Evolutionary conservation across 805 yeast genomes (phyloP).

Genomic region (Suhomyces prunicola): DNA sequence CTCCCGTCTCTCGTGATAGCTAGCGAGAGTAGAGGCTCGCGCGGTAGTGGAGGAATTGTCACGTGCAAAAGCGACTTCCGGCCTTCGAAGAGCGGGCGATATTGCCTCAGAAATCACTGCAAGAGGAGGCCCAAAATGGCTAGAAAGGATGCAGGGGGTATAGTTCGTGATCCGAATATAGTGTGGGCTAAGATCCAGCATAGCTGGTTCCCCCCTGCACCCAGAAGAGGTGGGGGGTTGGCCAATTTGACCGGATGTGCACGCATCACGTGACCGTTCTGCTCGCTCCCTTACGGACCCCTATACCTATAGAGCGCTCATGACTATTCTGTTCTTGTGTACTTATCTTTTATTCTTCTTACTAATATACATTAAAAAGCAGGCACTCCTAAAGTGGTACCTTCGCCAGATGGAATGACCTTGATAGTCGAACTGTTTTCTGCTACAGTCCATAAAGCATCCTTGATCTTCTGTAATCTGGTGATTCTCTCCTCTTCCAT

Average conservation of each 20-base stretch:
- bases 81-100: not conserved
- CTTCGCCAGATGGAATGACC: conserved; percentile 53
- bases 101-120: not conserved
- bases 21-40: too few species aligned
- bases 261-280: not conserved
- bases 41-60: not conserved
- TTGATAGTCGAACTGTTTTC: conserved; percentile 53
- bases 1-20: too few species aligned
- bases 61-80: not conserved
- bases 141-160: not conserved
- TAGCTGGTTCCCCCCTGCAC: not conserved
- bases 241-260: not conserved
- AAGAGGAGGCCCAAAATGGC: too few species aligned
- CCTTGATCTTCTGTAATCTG: conserved; percentile 50
- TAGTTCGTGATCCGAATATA: too few species aligned
- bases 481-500: conserved; percentile 43
- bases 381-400: conserved; percentile 84
- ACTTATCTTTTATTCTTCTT: not conserved
- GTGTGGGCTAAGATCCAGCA: not conserved
- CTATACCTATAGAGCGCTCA: too few species aligned
- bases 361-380: conserved; percentile 34
- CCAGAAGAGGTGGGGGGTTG: not conserved
- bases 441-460: conserved; percentile 69
- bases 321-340: not conserved
- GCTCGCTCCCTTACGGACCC: too few species aligned